These are phyloP conservation scores for Tetraselmis striata DNA, from an alignment of 139 green algal genomes.

Conservation along the genomic window DNA sequence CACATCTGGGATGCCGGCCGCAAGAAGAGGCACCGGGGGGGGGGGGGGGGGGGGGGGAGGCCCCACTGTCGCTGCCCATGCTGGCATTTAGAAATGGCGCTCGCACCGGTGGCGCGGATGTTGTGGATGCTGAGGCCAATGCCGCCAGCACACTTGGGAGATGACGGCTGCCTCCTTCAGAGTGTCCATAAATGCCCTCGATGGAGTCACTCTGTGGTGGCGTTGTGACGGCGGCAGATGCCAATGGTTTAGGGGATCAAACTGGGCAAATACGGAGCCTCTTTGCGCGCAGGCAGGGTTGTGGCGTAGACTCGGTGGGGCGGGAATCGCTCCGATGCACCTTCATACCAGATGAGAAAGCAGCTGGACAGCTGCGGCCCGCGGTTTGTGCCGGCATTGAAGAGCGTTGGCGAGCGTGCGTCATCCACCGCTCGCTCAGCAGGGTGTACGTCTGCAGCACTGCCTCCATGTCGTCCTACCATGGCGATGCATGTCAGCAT, in stretches of 20 bases:
- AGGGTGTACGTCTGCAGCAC: conserved; percentile 83
- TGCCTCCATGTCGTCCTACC: conserved; percentile 36
- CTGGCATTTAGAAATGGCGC: background rate
- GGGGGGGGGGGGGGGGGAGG: background rate
- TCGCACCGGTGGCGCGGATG: conserved; percentile 61
- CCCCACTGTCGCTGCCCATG: background rate
- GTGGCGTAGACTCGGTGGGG: no score
- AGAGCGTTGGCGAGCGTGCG: conserved; percentile 95
- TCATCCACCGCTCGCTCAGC: conserved; percentile 92
- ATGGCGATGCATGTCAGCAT: no score
- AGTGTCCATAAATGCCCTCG: conserved; percentile 97
- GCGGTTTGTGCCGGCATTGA: conserved; percentile 92
- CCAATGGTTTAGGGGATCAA: no score
- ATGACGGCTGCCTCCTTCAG: conserved; percentile 99
- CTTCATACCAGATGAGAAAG: conserved; percentile 96
- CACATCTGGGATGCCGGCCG: background rate
- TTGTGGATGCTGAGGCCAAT: conserved; percentile 96
- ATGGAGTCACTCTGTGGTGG: conserved; percentile 69
- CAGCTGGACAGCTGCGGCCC: conserved; percentile 87
- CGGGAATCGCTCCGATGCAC: no score
- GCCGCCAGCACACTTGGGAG: conserved; percentile 86
- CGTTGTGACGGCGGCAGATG: no score
- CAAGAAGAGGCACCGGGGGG: background rate
- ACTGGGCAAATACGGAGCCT: no score
- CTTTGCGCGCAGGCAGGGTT: no score